Evolutionary conservation across 2,329 filamentous ascomycete genomes (phyloP).

Genomic region (Clonostachys sp.): DNA sequence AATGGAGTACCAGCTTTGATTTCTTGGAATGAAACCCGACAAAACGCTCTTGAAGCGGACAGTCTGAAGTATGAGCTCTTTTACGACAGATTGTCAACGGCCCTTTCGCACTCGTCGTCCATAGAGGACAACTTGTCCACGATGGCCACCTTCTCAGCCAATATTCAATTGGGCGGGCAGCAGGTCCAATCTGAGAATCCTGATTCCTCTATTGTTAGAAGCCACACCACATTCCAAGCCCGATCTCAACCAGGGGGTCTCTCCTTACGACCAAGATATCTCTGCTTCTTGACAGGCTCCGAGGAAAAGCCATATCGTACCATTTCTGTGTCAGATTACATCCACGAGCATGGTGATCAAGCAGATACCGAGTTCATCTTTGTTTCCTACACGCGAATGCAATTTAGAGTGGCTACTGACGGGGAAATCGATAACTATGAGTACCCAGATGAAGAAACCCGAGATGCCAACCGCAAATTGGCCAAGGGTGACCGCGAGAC

Average conservation of each 20-base stretch:
- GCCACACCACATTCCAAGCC: neutral
- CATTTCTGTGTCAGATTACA: slow-evolving; percentile 14
- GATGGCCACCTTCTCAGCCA: too few species aligned
- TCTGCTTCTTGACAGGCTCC: slow-evolving; percentile 14
- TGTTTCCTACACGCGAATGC: slow-evolving; percentile 31
- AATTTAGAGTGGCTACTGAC: slow-evolving; percentile 24
- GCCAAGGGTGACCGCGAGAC: slow-evolving; percentile 12
- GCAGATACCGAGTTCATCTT: slow-evolving; percentile 26
- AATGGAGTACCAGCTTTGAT: too few species aligned
- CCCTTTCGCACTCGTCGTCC: neutral
- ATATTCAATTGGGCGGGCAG: neutral
- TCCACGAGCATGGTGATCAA: slow-evolving; percentile 11
- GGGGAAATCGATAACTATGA: slow-evolving; percentile 6
- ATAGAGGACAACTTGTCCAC: neutral
- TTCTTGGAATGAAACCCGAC: too few species aligned
- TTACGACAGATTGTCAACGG: neutral
- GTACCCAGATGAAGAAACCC: slow-evolving; percentile 8
- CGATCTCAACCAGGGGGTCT: neutral
- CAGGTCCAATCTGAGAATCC: neutral
- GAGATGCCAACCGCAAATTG: slow-evolving; percentile 8
- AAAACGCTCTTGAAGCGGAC: too few species aligned
- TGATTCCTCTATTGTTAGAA: neutral
- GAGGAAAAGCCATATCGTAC: slow-evolving; percentile 7
- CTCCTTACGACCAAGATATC: slow-evolving; percentile 7
- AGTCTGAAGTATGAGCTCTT: too few species aligned